Conservation (phyloP, 2,329 filamentous ascomycete genomes). For the Diplocarpon rosae region DNA sequence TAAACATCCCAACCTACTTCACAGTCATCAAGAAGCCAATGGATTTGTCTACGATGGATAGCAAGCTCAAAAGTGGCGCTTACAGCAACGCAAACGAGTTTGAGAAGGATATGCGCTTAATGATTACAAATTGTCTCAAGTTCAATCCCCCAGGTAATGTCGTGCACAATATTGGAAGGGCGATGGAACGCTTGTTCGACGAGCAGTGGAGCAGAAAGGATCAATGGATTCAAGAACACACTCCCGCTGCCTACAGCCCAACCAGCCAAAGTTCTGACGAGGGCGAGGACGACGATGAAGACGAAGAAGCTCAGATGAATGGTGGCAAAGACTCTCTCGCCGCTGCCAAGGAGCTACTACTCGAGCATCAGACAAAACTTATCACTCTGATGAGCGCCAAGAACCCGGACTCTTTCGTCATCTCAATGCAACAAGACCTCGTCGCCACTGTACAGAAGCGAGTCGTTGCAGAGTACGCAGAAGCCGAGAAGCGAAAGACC, state of each 20-base stretch:
- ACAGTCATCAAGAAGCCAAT: constrained; percentile 94
- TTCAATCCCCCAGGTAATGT: constrained; percentile 79
- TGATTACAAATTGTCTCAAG: constrained; percentile 81
- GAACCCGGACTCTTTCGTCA: constrained; percentile 38
- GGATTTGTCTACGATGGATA: constrained; percentile 75
- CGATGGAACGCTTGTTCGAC: constrained; percentile 66
- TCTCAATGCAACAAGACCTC: constrained; percentile 37
- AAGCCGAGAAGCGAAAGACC: constrained; percentile 28
- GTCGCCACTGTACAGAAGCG: constrained; percentile 51
- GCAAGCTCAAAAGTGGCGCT: constrained; percentile 65
- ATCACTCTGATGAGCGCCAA: constrained; percentile 40
- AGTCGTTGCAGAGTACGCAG: constrained; percentile 40
- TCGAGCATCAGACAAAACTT: constrained; percentile 46
- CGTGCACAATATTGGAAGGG: constrained; percentile 60
- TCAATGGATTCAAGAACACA: constrained; percentile 68
- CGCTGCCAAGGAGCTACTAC: constrained; percentile 40
- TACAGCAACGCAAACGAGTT: constrained; percentile 80
- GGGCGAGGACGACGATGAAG: constrained; percentile 56
- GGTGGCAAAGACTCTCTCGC: constrained; percentile 33
- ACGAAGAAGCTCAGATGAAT: constrained; percentile 44
- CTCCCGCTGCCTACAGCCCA: constrained; percentile 52
- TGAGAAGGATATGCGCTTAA: constrained; percentile 68
- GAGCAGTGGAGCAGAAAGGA: constrained; percentile 67
- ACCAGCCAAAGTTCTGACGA: constrained; percentile 61
- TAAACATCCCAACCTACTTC: constrained; percentile 89